These are phyloP conservation scores for Cryptomeria japonica DNA, from an alignment of 75 land plant genomes.

Conservation along the genomic window DNA sequence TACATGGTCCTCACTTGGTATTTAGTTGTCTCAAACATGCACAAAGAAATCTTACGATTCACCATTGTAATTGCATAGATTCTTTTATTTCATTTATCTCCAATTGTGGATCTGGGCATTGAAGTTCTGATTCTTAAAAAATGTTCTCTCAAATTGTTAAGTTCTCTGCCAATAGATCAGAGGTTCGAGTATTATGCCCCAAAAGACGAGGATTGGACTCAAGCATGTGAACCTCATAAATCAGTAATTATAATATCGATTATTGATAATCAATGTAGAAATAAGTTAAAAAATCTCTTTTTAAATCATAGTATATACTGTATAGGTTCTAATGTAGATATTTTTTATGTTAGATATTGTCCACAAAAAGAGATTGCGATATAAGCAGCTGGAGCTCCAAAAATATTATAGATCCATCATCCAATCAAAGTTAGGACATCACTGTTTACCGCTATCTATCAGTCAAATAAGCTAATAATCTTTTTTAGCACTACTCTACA, in stretches of 20 bases:
- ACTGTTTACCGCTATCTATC: too few relatives aligned
- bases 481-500: too few relatives aligned
- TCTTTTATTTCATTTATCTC: too few relatives aligned
- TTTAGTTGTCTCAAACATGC: neutral
- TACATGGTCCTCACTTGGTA: neutral
- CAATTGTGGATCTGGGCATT: too few relatives aligned
- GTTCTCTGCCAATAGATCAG: neutral
- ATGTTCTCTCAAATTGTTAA: neutral
- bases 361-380: too few relatives aligned
- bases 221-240: neutral
- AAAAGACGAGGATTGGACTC: neutral
- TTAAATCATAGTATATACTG: neutral
- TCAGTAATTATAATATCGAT: too few relatives aligned
- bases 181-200: neutral
- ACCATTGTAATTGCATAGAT: too few relatives aligned
- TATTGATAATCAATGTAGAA: neutral
- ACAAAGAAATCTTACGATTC: neutral
- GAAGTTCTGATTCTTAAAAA: neutral
- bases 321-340: neutral
- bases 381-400: too few relatives aligned
- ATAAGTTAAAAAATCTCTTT: neutral
- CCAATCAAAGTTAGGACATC: too few relatives aligned
- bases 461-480: too few relatives aligned
- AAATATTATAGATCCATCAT: too few relatives aligned
- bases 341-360: too few relatives aligned